These are phyloP conservation scores for Clavulina sp. DNA, from an alignment of 768 basidiomycete genomes.

Conservation along the genomic window DNA sequence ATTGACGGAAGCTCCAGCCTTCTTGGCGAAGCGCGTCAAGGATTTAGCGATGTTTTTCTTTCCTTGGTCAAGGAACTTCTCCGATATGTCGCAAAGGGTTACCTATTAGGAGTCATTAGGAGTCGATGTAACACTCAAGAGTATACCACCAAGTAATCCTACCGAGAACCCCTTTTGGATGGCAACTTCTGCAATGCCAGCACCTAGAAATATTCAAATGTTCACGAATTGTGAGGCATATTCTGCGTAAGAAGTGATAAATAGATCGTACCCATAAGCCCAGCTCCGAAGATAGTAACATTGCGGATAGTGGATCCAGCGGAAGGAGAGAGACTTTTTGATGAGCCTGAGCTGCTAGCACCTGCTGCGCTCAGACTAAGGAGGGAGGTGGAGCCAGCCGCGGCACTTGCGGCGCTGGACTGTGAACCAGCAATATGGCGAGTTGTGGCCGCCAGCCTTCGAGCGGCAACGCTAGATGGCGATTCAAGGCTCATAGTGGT, in stretches of 20 bases:
- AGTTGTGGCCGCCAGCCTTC: too few relatives aligned
- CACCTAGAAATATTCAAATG: constrained; percentile 14
- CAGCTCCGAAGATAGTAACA: constrained; percentile 25
- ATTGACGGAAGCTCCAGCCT: constrained; percentile 15
- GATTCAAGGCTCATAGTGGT: too few relatives aligned
- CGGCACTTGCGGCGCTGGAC: not conserved
- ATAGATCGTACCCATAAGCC: constrained; percentile 19
- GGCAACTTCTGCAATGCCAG: constrained; percentile 27
- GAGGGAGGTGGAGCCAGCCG: not conserved
- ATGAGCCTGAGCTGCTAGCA: not conserved
- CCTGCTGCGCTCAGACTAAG: not conserved
- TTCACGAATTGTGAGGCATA: not conserved
- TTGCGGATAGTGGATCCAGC: constrained; percentile 13
- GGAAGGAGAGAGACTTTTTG: constrained; percentile 3
- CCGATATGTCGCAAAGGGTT: constrained; percentile 21
- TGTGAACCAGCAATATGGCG: too few relatives aligned
- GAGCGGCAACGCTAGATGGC: too few relatives aligned
- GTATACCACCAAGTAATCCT: constrained; percentile 7
- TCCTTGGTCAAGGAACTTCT: constrained; percentile 21
- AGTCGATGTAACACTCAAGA: not conserved
- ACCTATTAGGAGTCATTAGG: constrained; percentile 14
- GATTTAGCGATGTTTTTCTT: constrained; percentile 24
- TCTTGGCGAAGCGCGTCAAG: constrained; percentile 22
- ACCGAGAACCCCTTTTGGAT: constrained; percentile 24
- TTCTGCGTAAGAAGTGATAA: not conserved